A percentile compares a stretch with the other conserved stretches of the same genome.
These are phyloP conservation scores for Quercus suber DNA, from an alignment of 306 rosid genomes.

Conservation along the genomic window DNA sequence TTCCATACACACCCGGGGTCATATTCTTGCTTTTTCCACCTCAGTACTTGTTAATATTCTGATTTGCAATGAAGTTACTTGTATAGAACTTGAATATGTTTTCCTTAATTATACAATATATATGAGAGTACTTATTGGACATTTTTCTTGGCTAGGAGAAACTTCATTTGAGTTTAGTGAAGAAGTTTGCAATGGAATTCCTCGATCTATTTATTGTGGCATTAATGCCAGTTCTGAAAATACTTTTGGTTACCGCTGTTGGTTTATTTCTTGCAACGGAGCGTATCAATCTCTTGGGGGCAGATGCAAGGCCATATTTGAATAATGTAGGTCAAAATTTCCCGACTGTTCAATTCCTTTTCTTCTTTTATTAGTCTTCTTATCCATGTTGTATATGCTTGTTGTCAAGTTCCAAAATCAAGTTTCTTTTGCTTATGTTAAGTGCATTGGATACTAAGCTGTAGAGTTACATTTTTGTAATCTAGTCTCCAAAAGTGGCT, in stretches of 20 bases:
- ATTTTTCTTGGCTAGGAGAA: background rate
- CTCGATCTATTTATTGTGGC: background rate
- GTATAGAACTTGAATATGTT: no score
- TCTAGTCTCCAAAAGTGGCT: background rate
- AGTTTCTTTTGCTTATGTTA: background rate
- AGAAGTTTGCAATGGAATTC: background rate
- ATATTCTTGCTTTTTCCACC: background rate
- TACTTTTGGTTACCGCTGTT: background rate
- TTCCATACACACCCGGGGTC: background rate
- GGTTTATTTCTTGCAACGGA: background rate
- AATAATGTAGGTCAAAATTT: background rate
- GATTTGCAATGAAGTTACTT: no score
- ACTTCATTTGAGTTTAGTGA: background rate
- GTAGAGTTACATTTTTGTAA: background rate
- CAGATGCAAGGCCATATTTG: background rate
- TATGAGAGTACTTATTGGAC: no score
- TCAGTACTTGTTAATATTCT: background rate
- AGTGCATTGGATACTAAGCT: background rate
- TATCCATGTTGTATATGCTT: no score
- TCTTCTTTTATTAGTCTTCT: background rate
- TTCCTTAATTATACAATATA: no score
- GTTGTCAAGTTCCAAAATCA: no score
- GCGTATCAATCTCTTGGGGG: background rate
- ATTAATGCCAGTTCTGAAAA: constrained; percentile 1
- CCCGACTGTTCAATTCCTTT: background rate